Evolutionary conservation across 2,329 filamentous ascomycete species (phyloP).

Genomic region (Claviceps capensis): DNA sequence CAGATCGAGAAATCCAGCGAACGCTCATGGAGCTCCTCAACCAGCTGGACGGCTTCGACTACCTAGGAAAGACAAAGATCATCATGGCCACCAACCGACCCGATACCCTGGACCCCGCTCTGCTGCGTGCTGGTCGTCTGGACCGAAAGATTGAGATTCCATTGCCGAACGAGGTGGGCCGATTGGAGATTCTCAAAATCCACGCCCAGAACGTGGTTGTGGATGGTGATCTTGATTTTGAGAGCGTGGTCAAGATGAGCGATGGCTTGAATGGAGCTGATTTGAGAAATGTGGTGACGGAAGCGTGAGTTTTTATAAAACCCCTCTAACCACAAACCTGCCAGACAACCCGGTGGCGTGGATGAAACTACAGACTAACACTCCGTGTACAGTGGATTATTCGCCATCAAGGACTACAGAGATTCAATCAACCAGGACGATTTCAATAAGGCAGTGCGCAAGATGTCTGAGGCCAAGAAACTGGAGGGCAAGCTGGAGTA

Average conservation of each 20-base stretch:
- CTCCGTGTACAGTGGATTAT: conserved; percentile 53
- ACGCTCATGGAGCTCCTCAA: conserved; percentile 98
- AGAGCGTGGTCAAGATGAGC: conserved; percentile 99
- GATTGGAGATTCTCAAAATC: conserved; percentile 96
- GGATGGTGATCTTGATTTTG: conserved; percentile 94
- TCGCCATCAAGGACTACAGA: conserved; percentile 96
- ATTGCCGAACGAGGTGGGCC: conserved; percentile 89
- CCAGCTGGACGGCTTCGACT: conserved; percentile 97
- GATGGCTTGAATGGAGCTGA: conserved; percentile 96
- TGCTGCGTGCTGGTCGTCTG: conserved; percentile 82
- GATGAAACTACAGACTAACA: background rate
- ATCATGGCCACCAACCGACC: conserved; percentile 99
- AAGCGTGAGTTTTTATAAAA: conserved; percentile 59
- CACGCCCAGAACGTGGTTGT: conserved; percentile 75
- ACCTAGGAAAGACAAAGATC: conserved; percentile 98
- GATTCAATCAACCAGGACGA: conserved; percentile 96
- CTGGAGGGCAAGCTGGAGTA: conserved; percentile 96
- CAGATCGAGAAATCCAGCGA: conserved; percentile 94
- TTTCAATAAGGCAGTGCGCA: conserved; percentile 97
- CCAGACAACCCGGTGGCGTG: too few relatives aligned
- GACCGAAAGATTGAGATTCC: conserved; percentile 98
- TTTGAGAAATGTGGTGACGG: conserved; percentile 92
- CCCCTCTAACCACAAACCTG: background rate
- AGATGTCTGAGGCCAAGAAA: conserved; percentile 96
- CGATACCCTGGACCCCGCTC: conserved; percentile 85